Conservation (phyloP, 805 yeast genomes). For the Metschnikowia henanensis region DNA sequence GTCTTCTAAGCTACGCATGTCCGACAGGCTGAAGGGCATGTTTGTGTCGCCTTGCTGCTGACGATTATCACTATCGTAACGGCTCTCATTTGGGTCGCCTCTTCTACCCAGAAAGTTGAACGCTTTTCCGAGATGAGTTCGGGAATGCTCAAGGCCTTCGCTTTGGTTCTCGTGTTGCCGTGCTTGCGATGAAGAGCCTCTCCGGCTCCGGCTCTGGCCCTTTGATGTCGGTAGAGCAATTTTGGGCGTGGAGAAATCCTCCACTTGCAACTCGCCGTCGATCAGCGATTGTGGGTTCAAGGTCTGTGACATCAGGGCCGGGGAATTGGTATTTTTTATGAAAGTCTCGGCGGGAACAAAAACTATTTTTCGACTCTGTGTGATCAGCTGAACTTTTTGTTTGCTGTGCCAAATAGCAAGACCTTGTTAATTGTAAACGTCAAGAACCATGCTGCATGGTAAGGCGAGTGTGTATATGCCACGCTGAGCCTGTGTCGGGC, state of each 20-base stretch:
- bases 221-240: conserved; percentile 10
- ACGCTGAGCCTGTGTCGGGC: background rate
- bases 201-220: background rate
- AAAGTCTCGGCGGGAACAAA: too few relatives aligned
- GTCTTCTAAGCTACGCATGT: conserved; percentile 14
- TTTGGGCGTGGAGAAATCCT: conserved; percentile 8
- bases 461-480: conserved; percentile 5
- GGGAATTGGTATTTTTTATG: too few relatives aligned
- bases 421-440: conserved; percentile 11
- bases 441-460: conserved; percentile 4
- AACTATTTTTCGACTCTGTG: background rate
- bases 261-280: conserved; percentile 7
- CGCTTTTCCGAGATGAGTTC: conserved; percentile 31
- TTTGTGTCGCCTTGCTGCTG: conserved; percentile 26
- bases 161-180: background rate
- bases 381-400: background rate
- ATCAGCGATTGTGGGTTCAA: conserved; percentile 1
- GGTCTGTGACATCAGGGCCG: conserved; percentile 9
- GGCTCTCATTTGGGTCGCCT: conserved; percentile 31
- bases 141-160: conserved; percentile 2
- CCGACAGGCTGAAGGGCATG: conserved; percentile 18
- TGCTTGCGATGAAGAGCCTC: conserved; percentile 2
- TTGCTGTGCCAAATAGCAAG: conserved; percentile 1
- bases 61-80: conserved; percentile 33
- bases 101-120: conserved; percentile 28